Evolutionary conservation across 768 basidiomycete species (phyloP).

Genomic region (Phallus indusiatus): DNA sequence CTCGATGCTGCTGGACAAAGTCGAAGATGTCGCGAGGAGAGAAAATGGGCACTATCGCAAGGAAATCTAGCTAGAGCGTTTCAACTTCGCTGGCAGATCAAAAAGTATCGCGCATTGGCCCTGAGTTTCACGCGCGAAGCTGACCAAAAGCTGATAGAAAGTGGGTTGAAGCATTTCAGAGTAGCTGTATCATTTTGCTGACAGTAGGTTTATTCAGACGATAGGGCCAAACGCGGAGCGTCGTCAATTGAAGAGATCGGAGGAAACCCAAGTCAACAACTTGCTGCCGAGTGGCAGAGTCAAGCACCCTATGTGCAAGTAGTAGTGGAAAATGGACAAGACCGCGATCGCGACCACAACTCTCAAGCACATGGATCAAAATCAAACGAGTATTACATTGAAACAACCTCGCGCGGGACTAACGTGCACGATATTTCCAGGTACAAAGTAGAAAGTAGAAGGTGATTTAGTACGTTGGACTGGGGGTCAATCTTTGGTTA

Average conservation of each 20-base stretch:
- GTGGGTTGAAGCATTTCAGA: not conserved
- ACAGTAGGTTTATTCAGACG: not conserved
- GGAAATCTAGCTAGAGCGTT: constrained; percentile 66
- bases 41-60: constrained; percentile 77
- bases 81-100: constrained; percentile 79
- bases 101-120: constrained; percentile 69
- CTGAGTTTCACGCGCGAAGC: constrained; percentile 76
- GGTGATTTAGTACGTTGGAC: not conserved
- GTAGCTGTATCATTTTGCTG: not conserved
- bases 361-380: not conserved
- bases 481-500: not conserved
- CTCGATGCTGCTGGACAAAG: constrained; percentile 77
- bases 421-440: not conserved
- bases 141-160: constrained; percentile 12
- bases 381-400: not conserved
- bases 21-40: constrained; percentile 74
- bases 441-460: not conserved
- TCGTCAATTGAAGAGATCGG: not conserved
- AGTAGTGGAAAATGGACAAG: constrained; percentile 5
- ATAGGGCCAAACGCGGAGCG: not conserved
- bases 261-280: not conserved
- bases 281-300: constrained; percentile 1
- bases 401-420: not conserved
- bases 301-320: constrained; percentile 8
- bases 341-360: not conserved